These are phyloP conservation scores for Sesbania bispinosa DNA, from an alignment of 306 rosid genomes.

Conservation along the genomic window DNA sequence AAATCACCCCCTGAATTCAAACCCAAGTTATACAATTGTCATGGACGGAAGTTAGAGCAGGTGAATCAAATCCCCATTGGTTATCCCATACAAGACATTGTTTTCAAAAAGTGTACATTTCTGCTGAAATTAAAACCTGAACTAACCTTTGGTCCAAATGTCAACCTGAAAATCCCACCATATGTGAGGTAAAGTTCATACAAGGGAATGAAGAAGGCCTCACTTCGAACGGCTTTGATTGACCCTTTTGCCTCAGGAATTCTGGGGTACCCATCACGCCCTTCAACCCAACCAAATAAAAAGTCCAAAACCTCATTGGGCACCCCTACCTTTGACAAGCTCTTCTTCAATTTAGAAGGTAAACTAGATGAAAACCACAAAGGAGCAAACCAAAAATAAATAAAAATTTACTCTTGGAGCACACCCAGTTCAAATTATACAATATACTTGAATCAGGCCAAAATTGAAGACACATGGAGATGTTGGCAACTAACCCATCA, in stretches of 20 bases:
- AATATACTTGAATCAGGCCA: neutral
- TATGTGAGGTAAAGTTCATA: constrained; percentile 85
- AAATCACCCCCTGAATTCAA: neutral
- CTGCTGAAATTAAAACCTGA: neutral
- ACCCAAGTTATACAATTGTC: constrained; percentile 3
- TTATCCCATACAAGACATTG: neutral
- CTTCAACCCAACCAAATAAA: constrained; percentile 49
- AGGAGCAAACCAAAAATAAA: neutral
- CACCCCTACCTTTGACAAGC: constrained; percentile 68
- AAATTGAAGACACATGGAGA: neutral
- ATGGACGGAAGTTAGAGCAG: neutral
- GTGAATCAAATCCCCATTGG: neutral
- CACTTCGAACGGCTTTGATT: constrained; percentile 58
- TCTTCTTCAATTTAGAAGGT: constrained; percentile 48
- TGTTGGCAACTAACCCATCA: constrained; percentile 10
- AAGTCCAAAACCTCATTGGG: constrained; percentile 54
- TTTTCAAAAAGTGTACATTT: neutral
- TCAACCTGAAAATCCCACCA: constrained; percentile 88
- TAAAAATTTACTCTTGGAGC: neutral
- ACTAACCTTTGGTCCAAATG: constrained; percentile 94
- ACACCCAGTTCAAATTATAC: constrained; percentile 17
- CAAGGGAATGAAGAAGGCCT: constrained; percentile 88
- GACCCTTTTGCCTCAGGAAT: constrained; percentile 93
- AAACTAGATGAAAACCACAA: constrained; percentile 49
- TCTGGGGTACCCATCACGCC: constrained; percentile 35